These are phyloP conservation scores for Trypanosoma congolense DNA, from an alignment of 208 protist genomes.

Conservation along the genomic window DNA sequence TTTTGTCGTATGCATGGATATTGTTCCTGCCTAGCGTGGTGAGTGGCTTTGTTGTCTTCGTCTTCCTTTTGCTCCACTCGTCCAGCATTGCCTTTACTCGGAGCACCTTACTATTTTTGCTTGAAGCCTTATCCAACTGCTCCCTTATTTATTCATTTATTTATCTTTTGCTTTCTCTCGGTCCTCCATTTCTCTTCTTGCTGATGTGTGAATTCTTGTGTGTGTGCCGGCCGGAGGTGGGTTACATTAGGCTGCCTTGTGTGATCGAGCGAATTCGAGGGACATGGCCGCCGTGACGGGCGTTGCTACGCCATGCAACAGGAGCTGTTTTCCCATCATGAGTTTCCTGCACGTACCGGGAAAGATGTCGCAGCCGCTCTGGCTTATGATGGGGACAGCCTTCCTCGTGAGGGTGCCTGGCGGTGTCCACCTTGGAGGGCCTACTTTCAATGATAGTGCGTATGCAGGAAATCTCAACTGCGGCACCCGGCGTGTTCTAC, in stretches of 20 bases:
- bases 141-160: neutral
- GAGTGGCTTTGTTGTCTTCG: slow-evolving; percentile 1
- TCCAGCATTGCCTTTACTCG: no score
- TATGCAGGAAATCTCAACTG: neutral
- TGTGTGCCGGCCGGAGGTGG: no score
- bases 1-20: no score
- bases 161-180: no score
- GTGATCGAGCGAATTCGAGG: no score
- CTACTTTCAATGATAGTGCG: neutral
- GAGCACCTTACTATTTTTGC: no score
- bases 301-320: neutral
- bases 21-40: no score
- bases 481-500: slow-evolving; percentile 28
- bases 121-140: no score
- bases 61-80: neutral
- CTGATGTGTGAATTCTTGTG: no score
- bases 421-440: neutral
- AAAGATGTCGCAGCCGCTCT: slow-evolving; percentile 70
- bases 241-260: no score
- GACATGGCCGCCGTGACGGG: no score
- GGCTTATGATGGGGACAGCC: slow-evolving; percentile 84
- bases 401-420: slow-evolving; percentile 27
- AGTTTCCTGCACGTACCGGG: slow-evolving; percentile 78
- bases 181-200: no score
- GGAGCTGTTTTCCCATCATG: slow-evolving; percentile 49